Evolutionary conservation across 352 stramenopile species (phyloP).

Genomic region (Pythium aquatile): DNA sequence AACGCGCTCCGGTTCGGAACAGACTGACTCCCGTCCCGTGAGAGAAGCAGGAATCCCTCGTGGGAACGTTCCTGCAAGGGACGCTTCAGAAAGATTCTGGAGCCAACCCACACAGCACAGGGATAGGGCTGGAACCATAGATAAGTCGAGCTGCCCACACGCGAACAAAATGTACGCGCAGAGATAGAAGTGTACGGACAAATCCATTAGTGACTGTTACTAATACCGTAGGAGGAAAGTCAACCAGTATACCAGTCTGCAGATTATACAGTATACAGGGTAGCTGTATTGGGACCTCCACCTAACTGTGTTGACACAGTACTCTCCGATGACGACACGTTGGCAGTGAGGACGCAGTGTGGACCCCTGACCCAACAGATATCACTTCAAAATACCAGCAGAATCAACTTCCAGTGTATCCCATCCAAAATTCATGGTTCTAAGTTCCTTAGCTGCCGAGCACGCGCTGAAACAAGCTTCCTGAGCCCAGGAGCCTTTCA

Average conservation of each 20-base stretch:
- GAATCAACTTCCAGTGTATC: no score
- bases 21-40: constrained; percentile 10
- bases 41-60: constrained; percentile 1
- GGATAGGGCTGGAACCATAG: constrained; percentile 10
- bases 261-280: constrained; percentile 3
- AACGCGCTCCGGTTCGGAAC: neutral
- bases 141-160: constrained; percentile 11
- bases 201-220: constrained; percentile 1
- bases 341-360: no score
- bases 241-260: neutral
- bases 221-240: neutral
- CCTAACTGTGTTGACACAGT: no score
- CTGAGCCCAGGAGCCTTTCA: no score
- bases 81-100: constrained; percentile 5
- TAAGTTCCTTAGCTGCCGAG: no score
- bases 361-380: no score
- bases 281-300: no score
- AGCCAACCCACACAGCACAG: constrained; percentile 8
- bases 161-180: neutral
- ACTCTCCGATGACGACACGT: no score
- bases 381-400: no score
- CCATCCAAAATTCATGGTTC: no score
- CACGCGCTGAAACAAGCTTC: no score
- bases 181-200: constrained; percentile 2
- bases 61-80: neutral